Conservation (phyloP, 257 asterid genomes). For the Phtheirospermum japonicum region DNA sequence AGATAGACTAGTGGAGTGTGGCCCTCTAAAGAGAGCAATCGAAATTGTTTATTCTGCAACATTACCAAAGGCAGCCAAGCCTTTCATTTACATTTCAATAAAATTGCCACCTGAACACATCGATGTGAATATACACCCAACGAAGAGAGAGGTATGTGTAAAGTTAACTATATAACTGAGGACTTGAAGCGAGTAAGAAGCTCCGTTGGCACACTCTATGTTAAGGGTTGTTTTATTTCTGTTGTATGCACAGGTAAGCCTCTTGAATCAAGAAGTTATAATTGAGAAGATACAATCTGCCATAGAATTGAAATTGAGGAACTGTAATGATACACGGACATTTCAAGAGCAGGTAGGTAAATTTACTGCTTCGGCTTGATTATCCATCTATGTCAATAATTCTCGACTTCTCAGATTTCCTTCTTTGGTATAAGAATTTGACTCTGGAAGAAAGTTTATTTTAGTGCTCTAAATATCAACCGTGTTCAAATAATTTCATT, state of each 20-base stretch:
- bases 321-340: slow-evolving; percentile 76
- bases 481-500: background rate
- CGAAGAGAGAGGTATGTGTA: slow-evolving; percentile 82
- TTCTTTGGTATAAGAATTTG: background rate
- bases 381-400: background rate
- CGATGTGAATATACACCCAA: slow-evolving; percentile 95
- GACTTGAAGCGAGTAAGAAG: slow-evolving; percentile 14
- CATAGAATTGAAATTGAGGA: slow-evolving; percentile 74
- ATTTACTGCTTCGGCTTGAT: too few species aligned
- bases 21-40: slow-evolving; percentile 88
- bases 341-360: slow-evolving; percentile 84
- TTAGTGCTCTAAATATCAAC: too few species aligned
- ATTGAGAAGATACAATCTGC: slow-evolving; percentile 82
- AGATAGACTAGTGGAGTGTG: slow-evolving; percentile 95
- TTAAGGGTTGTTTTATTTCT: slow-evolving; percentile 22
- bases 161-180: slow-evolving; percentile 18
- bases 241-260: slow-evolving; percentile 68
- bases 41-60: slow-evolving; percentile 97
- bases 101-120: slow-evolving; percentile 85
- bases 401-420: background rate
- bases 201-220: slow-evolving; percentile 3
- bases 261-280: slow-evolving; percentile 82
- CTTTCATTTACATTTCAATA: slow-evolving; percentile 86
- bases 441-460: background rate
- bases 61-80: slow-evolving; percentile 94